Percentiles rank a stretch among this genome's conserved stretches.
Conservation (phyloP, 2,329 filamentous ascomycete species). For the Colletotrichum spaethianum region DNA sequence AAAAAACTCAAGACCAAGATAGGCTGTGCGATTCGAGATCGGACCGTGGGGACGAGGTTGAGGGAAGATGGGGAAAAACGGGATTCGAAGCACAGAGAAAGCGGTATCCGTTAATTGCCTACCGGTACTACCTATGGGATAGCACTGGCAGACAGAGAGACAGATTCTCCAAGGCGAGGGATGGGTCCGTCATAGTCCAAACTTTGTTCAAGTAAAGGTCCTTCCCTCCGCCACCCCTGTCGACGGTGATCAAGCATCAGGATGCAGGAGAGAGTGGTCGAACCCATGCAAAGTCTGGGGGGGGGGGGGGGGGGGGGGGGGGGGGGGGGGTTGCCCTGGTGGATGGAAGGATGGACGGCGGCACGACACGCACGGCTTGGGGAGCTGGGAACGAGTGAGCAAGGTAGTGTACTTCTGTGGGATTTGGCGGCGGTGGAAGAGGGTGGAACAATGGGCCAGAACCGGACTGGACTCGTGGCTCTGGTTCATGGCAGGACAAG, state of each 20-base stretch:
- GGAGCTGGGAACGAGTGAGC: too few species aligned
- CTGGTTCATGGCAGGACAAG: background rate
- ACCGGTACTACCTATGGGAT: too few species aligned
- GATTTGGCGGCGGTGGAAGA: background rate
- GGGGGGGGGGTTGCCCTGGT: background rate
- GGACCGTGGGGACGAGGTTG: background rate
- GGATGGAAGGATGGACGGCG: background rate
- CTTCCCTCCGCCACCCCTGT: slow-evolving; percentile 2
- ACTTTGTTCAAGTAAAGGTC: slow-evolving; percentile 40
- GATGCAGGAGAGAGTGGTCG: slow-evolving; percentile 28
- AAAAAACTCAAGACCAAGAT: background rate
- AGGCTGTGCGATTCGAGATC: background rate
- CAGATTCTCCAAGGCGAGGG: background rate
- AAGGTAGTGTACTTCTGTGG: too few species aligned
- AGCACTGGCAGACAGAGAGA: slow-evolving; percentile 3
- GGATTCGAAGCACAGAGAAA: background rate
- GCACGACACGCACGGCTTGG: background rate
- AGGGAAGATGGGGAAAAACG: background rate
- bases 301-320: slow-evolving; percentile 16
- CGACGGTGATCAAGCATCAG: slow-evolving; percentile 29
- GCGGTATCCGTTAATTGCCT: background rate
- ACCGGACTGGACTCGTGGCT: slow-evolving; percentile 9
- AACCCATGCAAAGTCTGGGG: slow-evolving; percentile 33
- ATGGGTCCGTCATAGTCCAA: slow-evolving; percentile 42
- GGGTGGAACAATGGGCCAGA: slow-evolving; percentile 10